Evolutionary conservation across 305 asterid species (phyloP).

Genomic region (Rubia occidens): DNA sequence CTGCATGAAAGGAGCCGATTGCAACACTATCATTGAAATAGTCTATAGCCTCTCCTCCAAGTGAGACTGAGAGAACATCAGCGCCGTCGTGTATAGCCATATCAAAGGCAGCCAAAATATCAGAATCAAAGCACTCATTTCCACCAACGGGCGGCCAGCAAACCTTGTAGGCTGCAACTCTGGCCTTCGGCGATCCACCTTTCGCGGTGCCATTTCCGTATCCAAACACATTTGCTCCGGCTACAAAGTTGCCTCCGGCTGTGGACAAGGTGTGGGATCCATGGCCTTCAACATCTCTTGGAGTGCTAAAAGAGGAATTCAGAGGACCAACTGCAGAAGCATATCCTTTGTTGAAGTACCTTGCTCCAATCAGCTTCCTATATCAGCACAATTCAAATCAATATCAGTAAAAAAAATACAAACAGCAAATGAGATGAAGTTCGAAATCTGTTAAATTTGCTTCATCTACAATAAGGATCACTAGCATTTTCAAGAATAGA

Average conservation of each 20-base stretch:
- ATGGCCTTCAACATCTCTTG: conserved; percentile 75
- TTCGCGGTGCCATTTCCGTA: conserved; percentile 86
- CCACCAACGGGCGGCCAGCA: too few species aligned
- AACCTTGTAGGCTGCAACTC: conserved; percentile 90
- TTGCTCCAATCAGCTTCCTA: conserved; percentile 87
- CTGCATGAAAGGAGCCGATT: conserved; percentile 86
- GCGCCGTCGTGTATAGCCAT: conserved; percentile 82
- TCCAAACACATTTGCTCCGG: conserved; percentile 58
- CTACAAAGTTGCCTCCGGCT: conserved; percentile 77
- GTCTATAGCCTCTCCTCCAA: conserved; percentile 56
- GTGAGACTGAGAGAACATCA: conserved; percentile 79
- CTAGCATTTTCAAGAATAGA: background rate
- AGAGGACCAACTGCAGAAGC: conserved; percentile 53
- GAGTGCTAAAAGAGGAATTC: conserved; percentile 48
- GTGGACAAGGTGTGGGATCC: conserved; percentile 96
- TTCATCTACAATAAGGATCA: background rate
- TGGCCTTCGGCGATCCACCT: conserved; percentile 87
- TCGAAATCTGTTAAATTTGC: too few species aligned
- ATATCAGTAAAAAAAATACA: conserved; percentile 2
- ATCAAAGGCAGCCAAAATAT: conserved; percentile 75
- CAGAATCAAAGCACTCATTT: too few species aligned
- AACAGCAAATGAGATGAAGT: background rate
- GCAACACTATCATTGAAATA: conserved; percentile 67
- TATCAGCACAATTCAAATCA: background rate
- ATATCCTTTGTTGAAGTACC: conserved; percentile 82